These are phyloP conservation scores for Plectranthus barbatus DNA, from an alignment of 257 asterid species.

Conservation along the genomic window DNA sequence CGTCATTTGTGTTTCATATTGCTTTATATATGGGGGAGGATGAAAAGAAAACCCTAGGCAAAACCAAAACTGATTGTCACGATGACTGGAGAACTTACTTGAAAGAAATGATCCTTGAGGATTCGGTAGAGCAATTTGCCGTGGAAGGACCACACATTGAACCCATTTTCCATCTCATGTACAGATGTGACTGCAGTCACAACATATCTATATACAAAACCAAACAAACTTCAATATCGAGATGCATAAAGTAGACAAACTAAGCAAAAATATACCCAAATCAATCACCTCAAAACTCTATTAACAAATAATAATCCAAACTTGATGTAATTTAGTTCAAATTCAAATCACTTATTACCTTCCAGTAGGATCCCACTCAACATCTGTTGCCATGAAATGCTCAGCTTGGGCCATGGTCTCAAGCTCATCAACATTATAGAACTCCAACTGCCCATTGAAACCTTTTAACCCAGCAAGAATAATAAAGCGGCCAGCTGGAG, in stretches of 20 bases:
- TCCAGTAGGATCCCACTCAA: constrained; percentile 99
- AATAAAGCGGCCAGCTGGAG: constrained; percentile 82
- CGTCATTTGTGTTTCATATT: too few relatives aligned
- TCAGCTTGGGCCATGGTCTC: constrained; percentile 90
- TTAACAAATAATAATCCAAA: too few relatives aligned
- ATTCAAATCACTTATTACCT: constrained; percentile 35
- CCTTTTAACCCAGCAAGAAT: constrained; percentile 82
- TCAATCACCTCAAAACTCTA: not conserved
- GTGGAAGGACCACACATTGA: constrained; percentile 78
- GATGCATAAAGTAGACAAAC: not conserved
- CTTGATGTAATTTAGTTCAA: not conserved
- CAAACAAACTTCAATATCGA: not conserved
- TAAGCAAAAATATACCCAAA: not conserved
- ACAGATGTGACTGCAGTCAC: constrained; percentile 92
- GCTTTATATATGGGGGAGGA: too few relatives aligned
- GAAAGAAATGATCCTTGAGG: constrained; percentile 86
- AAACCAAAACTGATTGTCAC: not conserved
- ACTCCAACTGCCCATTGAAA: constrained; percentile 85
- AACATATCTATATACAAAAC: constrained; percentile 57
- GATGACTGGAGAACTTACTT: constrained; percentile 37
- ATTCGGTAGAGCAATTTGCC: constrained; percentile 77
- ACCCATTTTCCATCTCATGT: constrained; percentile 99
- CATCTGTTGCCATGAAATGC: constrained; percentile 95
- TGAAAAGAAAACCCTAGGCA: too few relatives aligned
- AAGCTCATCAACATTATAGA: constrained; percentile 89